A percentile compares a stretch with the other conserved stretches of the same genome.
phyloP scores from a whole-genome alignment of 179 eudicot species.

The Beta lomatogona region DNA sequence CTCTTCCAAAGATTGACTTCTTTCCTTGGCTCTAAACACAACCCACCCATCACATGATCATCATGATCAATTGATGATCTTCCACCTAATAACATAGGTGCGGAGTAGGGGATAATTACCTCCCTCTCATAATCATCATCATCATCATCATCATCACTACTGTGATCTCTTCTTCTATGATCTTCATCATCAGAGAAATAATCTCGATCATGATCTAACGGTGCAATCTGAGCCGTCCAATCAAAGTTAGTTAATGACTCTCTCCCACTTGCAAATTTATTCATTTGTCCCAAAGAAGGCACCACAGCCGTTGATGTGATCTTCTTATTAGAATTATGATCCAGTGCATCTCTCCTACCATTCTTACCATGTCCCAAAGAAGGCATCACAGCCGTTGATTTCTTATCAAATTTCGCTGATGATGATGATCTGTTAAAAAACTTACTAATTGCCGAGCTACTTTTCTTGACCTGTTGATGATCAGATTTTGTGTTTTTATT shows the following conservation, averaged over 20 bases:
- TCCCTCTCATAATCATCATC: too few species aligned
- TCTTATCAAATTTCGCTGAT: background rate
- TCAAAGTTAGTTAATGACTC: slow-evolving; percentile 55
- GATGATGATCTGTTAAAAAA: slow-evolving; percentile 25
- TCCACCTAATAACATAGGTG: slow-evolving; percentile 52
- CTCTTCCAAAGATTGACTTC: slow-evolving; percentile 88
- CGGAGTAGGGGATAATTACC: slow-evolving; percentile 59
- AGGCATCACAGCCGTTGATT: background rate
- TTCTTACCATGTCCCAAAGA: slow-evolving; percentile 9
- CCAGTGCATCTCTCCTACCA: too few species aligned
- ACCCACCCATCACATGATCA: slow-evolving; percentile 7
- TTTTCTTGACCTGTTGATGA: background rate
- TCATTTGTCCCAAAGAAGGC: slow-evolving; percentile 65
- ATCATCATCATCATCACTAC: slow-evolving; percentile 24
- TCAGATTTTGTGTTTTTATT: background rate
- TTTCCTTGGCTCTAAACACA: slow-evolving; percentile 48
- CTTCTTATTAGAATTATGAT: too few species aligned
- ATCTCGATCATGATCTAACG: slow-evolving; percentile 40
- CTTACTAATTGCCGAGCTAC: slow-evolving; percentile 8
- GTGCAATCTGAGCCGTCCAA: slow-evolving; percentile 68
- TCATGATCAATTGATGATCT: slow-evolving; percentile 13
- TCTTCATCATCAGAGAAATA: slow-evolving; percentile 53
- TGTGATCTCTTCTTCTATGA: slow-evolving; percentile 5
- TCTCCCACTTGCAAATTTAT: slow-evolving; percentile 70
- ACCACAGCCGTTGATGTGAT: background rate